A percentile compares a stretch with the other conserved stretches of the same genome.
Conservation (phyloP, 768 basidiomycete genomes). For the Lepiota brunneoincarnata region DNA sequence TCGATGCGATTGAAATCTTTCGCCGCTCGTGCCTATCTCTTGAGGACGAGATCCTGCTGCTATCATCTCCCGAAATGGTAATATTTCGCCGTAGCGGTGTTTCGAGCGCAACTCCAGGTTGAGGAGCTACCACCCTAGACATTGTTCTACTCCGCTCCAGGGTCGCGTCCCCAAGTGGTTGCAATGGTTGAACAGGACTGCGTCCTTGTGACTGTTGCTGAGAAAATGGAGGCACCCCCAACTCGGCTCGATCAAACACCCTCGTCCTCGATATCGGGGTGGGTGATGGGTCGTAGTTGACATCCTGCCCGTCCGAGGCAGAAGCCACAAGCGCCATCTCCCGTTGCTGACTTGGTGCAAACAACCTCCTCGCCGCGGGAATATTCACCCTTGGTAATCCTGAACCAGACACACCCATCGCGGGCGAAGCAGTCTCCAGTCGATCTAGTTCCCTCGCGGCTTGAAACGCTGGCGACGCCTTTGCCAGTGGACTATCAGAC, state of each 20-base stretch:
- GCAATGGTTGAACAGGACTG: constrained; percentile 5
- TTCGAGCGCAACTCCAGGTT: constrained; percentile 62
- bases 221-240: constrained; percentile 20
- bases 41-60: constrained; percentile 12
- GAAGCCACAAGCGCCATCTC: constrained; percentile 32
- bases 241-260: constrained; percentile 9
- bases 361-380: constrained; percentile 43
- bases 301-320: not conserved
- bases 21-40: constrained; percentile 21
- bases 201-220: constrained; percentile 6
- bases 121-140: constrained; percentile 50
- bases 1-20: constrained; percentile 33
- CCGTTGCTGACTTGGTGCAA: constrained; percentile 55
- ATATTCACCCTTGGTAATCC: constrained; percentile 11
- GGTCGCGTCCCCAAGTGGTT: constrained; percentile 13
- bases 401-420: constrained; percentile 13
- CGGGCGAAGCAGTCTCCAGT: constrained; percentile 22
- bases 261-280: constrained; percentile 13
- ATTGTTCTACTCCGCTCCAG: constrained; percentile 44
- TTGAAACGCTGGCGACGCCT: constrained; percentile 33
- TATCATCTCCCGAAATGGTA: not conserved
- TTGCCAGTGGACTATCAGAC: constrained; percentile 32
- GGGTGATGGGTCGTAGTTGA: constrained; percentile 12
- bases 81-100: constrained; percentile 27
- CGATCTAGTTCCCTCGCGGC: constrained; percentile 25